phyloP scores from a whole-genome alignment of 192 early-diverging fungal species.

The Coemansia sp. region DNA sequence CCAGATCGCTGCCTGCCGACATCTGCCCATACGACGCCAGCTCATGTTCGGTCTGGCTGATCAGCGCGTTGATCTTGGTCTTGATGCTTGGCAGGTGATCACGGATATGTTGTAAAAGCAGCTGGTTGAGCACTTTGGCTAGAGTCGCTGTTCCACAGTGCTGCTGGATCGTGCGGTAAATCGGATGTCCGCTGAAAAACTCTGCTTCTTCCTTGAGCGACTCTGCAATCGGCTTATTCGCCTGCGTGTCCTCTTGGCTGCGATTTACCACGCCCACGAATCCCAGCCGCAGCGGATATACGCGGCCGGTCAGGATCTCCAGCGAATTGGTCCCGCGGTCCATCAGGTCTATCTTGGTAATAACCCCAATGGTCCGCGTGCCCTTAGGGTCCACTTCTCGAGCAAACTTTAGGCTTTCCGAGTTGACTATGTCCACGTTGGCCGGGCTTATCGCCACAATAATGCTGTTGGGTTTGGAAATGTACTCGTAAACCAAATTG shows the following conservation, averaged over 20 bases:
- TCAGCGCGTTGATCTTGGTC: conserved; percentile 69
- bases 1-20: conserved; percentile 18
- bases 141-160: conserved; percentile 73
- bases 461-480: conserved; percentile 80
- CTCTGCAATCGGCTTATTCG: conserved; percentile 69
- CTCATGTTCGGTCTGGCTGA: conserved; percentile 76
- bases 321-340: conserved; percentile 79
- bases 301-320: conserved; percentile 73
- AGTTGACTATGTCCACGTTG: conserved; percentile 78
- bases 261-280: conserved; percentile 83
- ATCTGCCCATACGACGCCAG: conserved; percentile 64
- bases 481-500: conserved; percentile 72
- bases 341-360: conserved; percentile 85
- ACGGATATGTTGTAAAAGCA: conserved; percentile 76
- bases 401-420: conserved; percentile 82
- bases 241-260: conserved; percentile 75
- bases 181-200: conserved; percentile 70
- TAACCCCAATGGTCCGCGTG: conserved; percentile 72
- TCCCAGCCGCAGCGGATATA: conserved; percentile 73
- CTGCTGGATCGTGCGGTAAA: conserved; percentile 67
- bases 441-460: conserved; percentile 81
- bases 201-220: conserved; percentile 64
- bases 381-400: conserved; percentile 80
- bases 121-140: conserved; percentile 67
- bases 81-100: conserved; percentile 76